phyloP scores from a whole-genome alignment of 306 rosid genomes.

The Rosa persica region DNA sequence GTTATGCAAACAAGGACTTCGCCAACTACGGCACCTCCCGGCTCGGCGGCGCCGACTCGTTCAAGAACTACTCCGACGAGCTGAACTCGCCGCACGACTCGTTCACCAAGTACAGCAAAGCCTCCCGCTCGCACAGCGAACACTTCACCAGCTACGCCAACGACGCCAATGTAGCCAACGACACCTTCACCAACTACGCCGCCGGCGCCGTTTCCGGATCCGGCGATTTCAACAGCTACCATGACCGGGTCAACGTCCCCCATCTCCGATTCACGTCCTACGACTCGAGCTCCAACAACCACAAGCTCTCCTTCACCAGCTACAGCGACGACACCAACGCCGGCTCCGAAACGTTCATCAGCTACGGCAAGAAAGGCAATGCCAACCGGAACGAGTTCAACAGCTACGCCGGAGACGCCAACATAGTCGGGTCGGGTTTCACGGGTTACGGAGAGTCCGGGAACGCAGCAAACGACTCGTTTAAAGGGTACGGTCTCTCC shows the following conservation, averaged over 20 bases:
- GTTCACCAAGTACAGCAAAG: conserved; percentile 55
- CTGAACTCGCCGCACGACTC: conserved; percentile 63
- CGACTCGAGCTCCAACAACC: conserved; percentile 51
- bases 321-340: conserved; percentile 81
- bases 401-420: conserved; percentile 54
- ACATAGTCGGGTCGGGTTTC: conserved; percentile 63
- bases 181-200: conserved; percentile 62
- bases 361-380: conserved; percentile 65
- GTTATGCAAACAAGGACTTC: conserved; percentile 59
- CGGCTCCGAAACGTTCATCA: conserved; percentile 52
- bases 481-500: conserved; percentile 54
- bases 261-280: conserved; percentile 67
- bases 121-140: conserved; percentile 45
- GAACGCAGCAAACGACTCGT: conserved; percentile 51
- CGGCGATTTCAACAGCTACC: conserved; percentile 61
- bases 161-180: conserved; percentile 62
- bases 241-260: conserved; percentile 70
- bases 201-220: conserved; percentile 42
- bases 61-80: conserved; percentile 77
- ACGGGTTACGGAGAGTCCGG: conserved; percentile 64
- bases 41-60: conserved; percentile 55
- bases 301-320: conserved; percentile 60
- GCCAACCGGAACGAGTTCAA: conserved; percentile 55
- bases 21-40: conserved; percentile 54
- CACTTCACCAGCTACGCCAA: conserved; percentile 63